Evolutionary conservation across 805 yeast genomes (phyloP).

Genomic region (Candida orba): DNA sequence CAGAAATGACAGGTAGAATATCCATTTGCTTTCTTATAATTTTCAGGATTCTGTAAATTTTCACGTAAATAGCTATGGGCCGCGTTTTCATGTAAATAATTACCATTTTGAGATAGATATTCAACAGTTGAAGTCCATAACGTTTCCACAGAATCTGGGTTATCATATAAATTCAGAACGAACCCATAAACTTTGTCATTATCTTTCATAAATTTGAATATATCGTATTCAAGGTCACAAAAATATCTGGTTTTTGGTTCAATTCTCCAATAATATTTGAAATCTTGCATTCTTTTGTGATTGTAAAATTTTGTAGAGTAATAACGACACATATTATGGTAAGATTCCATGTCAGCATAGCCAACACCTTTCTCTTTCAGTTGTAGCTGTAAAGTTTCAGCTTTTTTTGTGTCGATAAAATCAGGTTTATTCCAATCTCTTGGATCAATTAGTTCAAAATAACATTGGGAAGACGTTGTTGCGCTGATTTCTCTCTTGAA

Average conservation of each 20-base stretch:
- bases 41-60: constrained; percentile 44
- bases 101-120: constrained; percentile 48
- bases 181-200: constrained; percentile 70
- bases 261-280: constrained; percentile 71
- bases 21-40: constrained; percentile 34
- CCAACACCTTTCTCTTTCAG: constrained; percentile 40
- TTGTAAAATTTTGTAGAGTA: constrained; percentile 60
- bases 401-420: constrained; percentile 40
- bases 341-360: constrained; percentile 54
- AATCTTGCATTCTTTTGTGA: constrained; percentile 53
- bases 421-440: constrained; percentile 55
- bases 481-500: constrained; percentile 42
- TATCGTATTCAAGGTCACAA: constrained; percentile 68
- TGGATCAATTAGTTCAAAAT: constrained; percentile 39
- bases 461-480: constrained; percentile 34
- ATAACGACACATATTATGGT: constrained; percentile 83
- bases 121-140: constrained; percentile 67
- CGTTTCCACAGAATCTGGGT: constrained; percentile 52
- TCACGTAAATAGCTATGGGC: constrained; percentile 59
- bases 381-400: constrained; percentile 31
- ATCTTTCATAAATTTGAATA: constrained; percentile 64
- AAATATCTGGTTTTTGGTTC: constrained; percentile 69
- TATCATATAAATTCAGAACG: constrained; percentile 61
- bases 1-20: constrained; percentile 76
- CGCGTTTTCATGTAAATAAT: constrained; percentile 51